Conservation (phyloP, 116 monocot species). For the Iris pallida region DNA sequence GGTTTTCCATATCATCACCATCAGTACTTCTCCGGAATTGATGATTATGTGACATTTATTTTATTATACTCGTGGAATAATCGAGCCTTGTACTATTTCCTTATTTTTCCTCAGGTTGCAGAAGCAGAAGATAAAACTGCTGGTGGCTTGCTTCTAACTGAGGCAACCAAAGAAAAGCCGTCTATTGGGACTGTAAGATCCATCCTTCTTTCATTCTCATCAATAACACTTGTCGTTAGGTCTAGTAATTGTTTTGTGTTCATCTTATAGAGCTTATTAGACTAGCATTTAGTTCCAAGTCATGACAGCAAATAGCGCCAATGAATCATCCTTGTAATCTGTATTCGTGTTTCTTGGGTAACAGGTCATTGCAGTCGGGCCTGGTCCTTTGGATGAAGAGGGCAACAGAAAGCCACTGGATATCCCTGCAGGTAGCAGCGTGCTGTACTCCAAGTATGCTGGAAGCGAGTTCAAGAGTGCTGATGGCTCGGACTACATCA, state of each 20-base stretch:
- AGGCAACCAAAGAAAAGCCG: conserved; percentile 65
- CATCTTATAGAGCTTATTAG: no score
- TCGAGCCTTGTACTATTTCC: no score
- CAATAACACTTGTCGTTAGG: no score
- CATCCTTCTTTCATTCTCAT: not conserved
- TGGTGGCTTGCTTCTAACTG: conserved; percentile 62
- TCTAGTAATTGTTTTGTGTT: no score
- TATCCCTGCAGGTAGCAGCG: conserved; percentile 35
- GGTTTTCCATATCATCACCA: no score
- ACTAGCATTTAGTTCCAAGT: no score
- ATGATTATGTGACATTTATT: no score
- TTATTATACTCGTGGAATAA: no score
- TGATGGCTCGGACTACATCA: conserved; percentile 60
- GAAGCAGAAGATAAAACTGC: conserved; percentile 71
- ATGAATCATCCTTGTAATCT: not conserved
- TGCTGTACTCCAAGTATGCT: conserved; percentile 61
- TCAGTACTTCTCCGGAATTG: no score
- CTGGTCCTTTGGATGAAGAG: conserved; percentile 50
- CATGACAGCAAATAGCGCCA: no score
- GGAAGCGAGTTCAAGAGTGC: conserved; percentile 61
- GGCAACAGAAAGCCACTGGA: conserved; percentile 36
- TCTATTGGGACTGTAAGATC: conserved; percentile 64
- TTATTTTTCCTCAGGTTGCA: conserved; percentile 31
- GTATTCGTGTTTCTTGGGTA: not conserved
- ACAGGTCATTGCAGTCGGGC: conserved; percentile 56